These are phyloP conservation scores for Cystobasidium pallidum DNA, from an alignment of 1,284 basidiomycete species.

Conservation along the genomic window DNA sequence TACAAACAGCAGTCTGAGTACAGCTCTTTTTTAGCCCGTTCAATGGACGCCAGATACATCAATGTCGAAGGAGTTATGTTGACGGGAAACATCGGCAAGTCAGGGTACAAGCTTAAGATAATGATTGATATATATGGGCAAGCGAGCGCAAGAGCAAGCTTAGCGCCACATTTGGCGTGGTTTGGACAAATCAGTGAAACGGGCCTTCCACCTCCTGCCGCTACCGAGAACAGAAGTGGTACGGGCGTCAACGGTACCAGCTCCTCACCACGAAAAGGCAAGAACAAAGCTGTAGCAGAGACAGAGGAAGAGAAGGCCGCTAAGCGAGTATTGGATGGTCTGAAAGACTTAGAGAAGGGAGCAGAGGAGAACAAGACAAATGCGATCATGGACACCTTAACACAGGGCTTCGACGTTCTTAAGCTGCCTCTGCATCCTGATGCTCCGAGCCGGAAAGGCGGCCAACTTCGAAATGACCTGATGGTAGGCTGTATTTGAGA, in stretches of 20 bases:
- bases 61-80: constrained; percentile 23
- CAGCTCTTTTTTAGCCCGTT: not conserved
- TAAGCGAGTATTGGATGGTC: constrained; percentile 16
- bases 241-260: constrained; percentile 24
- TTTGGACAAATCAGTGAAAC: constrained; percentile 23
- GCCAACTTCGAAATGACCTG: constrained; percentile 35
- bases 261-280: constrained; percentile 31
- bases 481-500: constrained; percentile 6
- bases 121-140: constrained; percentile 31
- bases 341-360: constrained; percentile 34
- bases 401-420: constrained; percentile 27
- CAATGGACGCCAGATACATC: constrained; percentile 35
- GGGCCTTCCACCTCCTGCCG: constrained; percentile 10
- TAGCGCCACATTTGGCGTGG: constrained; percentile 33
- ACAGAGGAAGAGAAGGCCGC: constrained; percentile 35
- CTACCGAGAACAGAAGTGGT: not conserved
- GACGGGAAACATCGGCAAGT: constrained; percentile 21
- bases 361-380: constrained; percentile 17
- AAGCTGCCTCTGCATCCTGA: constrained; percentile 37
- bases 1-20: not conserved
- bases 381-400: constrained; percentile 29
- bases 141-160: constrained; percentile 17
- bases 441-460: constrained; percentile 19
- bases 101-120: constrained; percentile 31
- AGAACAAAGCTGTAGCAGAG: constrained; percentile 17